Conservation (phyloP, 306 rosid genomes). For the Begonia loranthoides region DNA sequence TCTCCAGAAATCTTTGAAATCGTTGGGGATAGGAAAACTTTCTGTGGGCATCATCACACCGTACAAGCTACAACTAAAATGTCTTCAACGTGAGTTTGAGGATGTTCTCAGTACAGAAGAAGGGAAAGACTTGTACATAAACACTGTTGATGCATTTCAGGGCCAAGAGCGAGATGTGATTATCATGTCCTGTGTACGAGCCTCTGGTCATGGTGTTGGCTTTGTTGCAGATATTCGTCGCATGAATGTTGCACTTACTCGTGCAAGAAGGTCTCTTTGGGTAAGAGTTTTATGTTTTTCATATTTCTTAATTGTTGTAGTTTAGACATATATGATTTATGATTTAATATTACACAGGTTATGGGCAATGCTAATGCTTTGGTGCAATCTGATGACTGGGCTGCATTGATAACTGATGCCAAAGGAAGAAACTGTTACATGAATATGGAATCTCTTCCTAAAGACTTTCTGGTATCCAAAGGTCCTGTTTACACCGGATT, state of each 20-base stretch:
- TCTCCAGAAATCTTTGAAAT: conserved; percentile 58
- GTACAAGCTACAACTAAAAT: conserved; percentile 90
- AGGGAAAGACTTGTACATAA: conserved; percentile 86
- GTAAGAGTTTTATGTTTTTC: conserved; percentile 26
- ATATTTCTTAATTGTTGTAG: neutral
- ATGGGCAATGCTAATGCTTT: conserved; percentile 93
- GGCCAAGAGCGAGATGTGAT: conserved; percentile 98
- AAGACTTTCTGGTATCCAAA: conserved; percentile 56
- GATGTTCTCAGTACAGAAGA: conserved; percentile 82
- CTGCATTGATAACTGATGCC: conserved; percentile 69
- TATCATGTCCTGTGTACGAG: conserved; percentile 97
- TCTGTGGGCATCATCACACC: conserved; percentile 94
- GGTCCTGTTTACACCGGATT: conserved; percentile 38
- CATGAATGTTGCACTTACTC: conserved; percentile 98
- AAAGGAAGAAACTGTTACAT: conserved; percentile 66
- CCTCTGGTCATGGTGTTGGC: conserved; percentile 89
- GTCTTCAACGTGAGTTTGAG: conserved; percentile 89
- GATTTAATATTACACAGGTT: conserved; percentile 35
- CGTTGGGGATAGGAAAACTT: conserved; percentile 48
- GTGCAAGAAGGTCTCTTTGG: conserved; percentile 97
- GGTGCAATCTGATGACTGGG: conserved; percentile 86
- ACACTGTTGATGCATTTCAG: conserved; percentile 98
- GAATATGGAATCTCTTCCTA: conserved; percentile 88
- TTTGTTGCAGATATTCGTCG: conserved; percentile 92
- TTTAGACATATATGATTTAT: neutral